phyloP scores from a whole-genome alignment of 805 yeast genomes.

The Candida vartiovaarae region DNA sequence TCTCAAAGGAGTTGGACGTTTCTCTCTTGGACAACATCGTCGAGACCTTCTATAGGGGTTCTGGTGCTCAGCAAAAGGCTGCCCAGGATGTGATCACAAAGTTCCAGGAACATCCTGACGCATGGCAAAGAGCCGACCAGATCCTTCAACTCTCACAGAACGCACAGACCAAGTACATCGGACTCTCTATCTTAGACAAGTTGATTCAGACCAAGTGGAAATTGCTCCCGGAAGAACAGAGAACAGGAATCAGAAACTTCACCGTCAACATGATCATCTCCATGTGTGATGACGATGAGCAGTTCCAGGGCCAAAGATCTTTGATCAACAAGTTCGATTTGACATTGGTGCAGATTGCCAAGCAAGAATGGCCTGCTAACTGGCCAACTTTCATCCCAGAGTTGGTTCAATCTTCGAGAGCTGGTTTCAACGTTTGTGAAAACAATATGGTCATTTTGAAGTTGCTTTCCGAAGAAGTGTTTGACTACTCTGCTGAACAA shows the following conservation, averaged over 20 bases:
- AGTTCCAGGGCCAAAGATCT: slow-evolving; percentile 67
- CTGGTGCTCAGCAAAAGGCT: slow-evolving; percentile 56
- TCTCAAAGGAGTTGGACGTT: slow-evolving; percentile 77
- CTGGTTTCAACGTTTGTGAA: slow-evolving; percentile 91
- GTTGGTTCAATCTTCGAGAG: slow-evolving; percentile 73
- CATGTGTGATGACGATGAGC: slow-evolving; percentile 76
- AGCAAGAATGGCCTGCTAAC: slow-evolving; percentile 98
- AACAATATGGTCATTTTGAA: slow-evolving; percentile 92
- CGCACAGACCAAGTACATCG: slow-evolving; percentile 88
- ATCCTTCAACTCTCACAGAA: slow-evolving; percentile 72
- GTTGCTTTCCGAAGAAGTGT: slow-evolving; percentile 89
- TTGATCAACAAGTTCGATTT: slow-evolving; percentile 89
- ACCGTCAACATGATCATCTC: slow-evolving; percentile 89
- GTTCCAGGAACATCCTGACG: slow-evolving; percentile 90
- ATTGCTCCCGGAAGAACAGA: slow-evolving; percentile 78
- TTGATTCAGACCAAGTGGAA: slow-evolving; percentile 93
- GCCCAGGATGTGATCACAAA: slow-evolving; percentile 68
- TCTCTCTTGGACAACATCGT: slow-evolving; percentile 76
- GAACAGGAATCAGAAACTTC: slow-evolving; percentile 89
- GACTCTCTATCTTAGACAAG: slow-evolving; percentile 82
- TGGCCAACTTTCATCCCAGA: slow-evolving; percentile 98
- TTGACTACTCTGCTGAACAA: slow-evolving; percentile 91
- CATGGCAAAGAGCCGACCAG: slow-evolving; percentile 92
- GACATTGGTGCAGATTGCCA: slow-evolving; percentile 87
- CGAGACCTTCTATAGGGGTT: slow-evolving; percentile 73